phyloP scores from a whole-genome alignment of 192 early-diverging fungal genomes.

The Paraglomus occultum region DNA sequence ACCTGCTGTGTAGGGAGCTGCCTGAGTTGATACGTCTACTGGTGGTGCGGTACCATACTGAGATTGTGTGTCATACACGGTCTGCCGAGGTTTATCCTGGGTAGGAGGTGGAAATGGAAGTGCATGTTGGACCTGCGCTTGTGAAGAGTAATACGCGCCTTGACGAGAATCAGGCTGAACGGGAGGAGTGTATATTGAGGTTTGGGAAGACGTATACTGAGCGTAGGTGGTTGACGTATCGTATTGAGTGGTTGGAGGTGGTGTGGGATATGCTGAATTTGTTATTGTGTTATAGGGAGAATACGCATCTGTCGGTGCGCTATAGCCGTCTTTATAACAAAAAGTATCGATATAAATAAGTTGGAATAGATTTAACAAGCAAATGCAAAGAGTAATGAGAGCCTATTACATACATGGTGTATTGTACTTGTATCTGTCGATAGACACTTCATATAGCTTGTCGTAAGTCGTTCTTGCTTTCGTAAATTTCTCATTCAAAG shows the following conservation, averaged over 20 bases:
- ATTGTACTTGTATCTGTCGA: constrained; percentile 54
- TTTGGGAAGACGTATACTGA: neutral
- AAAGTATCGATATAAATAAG: constrained; percentile 10
- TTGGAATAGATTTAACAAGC: neutral
- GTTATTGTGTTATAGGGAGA: neutral
- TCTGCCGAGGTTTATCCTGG: neutral
- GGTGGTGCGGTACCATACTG: neutral
- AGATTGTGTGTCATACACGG: neutral
- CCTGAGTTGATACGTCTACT: neutral
- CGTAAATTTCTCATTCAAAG: constrained; percentile 71
- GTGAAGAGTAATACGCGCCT: constrained; percentile 26
- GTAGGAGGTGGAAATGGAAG: neutral
- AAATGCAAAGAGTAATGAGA: neutral
- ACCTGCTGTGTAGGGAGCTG: neutral
- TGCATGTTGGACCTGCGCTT: neutral
- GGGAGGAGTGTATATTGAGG: constrained; percentile 13
- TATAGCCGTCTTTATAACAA: neutral
- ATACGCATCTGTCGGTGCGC: neutral
- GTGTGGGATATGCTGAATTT: neutral
- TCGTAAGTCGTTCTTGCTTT: constrained; percentile 73
- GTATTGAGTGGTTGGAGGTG: neutral
- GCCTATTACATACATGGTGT: constrained; percentile 8
- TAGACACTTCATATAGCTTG: constrained; percentile 61
- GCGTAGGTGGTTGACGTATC: neutral
- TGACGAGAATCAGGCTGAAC: neutral